Conservation (phyloP, 2,329 filamentous ascomycete species). For the Trichoderma aggressivum region DNA sequence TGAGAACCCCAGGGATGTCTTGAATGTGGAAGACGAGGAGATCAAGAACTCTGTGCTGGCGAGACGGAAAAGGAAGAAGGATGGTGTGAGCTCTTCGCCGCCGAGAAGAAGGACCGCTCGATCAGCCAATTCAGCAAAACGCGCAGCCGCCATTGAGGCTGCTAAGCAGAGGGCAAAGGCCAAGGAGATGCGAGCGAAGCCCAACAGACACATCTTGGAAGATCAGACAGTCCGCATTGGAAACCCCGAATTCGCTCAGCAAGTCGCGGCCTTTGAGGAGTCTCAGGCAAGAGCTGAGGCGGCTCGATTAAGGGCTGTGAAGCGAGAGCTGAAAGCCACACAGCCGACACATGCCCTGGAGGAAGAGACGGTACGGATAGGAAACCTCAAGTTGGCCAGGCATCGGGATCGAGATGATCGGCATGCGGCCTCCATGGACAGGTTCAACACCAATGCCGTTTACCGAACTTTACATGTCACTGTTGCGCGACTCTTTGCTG, state of each 20-base stretch:
- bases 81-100: not conserved
- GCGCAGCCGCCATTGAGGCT: not conserved
- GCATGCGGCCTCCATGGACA: conserved; percentile 39
- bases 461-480: conserved; percentile 52
- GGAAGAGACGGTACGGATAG: not conserved
- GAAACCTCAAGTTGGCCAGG: conserved; percentile 24
- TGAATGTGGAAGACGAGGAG: conserved; percentile 37
- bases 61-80: not conserved
- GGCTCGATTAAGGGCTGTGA: not conserved
- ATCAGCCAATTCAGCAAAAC: not conserved
- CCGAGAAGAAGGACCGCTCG: not conserved
- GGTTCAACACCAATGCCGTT: conserved; percentile 42
- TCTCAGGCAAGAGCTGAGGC: not conserved
- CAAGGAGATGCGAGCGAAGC: not conserved
- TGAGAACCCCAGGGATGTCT: conserved; percentile 37
- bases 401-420: conserved; percentile 33
- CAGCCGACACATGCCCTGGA: not conserved
- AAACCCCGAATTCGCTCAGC: not conserved
- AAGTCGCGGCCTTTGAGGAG: not conserved
- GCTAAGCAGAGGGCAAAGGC: not conserved
- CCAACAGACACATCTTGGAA: not conserved
- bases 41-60: conserved; percentile 18
- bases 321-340: not conserved
- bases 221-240: not conserved
- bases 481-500: conserved; percentile 54